A percentile compares a stretch with the other conserved stretches of the same genome.
Evolutionary conservation across 257 asterid species (phyloP).

Genomic region (Datura wrightii): DNA sequence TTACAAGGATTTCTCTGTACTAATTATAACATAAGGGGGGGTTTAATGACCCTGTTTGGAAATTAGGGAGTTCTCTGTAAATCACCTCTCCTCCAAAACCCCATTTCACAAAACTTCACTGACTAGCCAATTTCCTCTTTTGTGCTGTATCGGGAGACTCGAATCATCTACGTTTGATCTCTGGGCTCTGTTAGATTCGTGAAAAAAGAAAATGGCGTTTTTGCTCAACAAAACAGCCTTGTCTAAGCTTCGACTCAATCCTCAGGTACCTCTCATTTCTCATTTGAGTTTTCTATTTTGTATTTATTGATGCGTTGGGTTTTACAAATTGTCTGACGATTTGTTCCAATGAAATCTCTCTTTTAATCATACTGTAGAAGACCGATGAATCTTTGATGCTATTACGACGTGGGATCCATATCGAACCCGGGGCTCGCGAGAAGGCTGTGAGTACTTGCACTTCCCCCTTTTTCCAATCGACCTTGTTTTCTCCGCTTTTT

Average conservation of each 20-base stretch:
- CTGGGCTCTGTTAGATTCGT: background rate
- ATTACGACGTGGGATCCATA: constrained; percentile 71
- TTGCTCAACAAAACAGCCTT: constrained; percentile 54
- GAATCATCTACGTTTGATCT: background rate
- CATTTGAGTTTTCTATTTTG: background rate
- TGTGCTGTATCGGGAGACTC: background rate
- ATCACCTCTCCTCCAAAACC: background rate
- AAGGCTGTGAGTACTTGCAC: constrained; percentile 68
- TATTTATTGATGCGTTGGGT: background rate
- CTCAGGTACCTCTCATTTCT: constrained; percentile 48
- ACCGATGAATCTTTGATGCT: constrained; percentile 46
- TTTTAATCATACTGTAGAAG: constrained; percentile 41
- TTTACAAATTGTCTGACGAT: background rate
- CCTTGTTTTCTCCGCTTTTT: background rate
- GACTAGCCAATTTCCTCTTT: background rate
- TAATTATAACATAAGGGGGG: background rate
- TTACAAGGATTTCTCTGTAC: background rate
- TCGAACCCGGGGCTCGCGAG: constrained; percentile 89
- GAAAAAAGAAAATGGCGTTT: constrained; percentile 52
- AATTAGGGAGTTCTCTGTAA: background rate
- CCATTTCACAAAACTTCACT: background rate
- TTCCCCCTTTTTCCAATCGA: background rate
- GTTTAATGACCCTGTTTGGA: background rate
- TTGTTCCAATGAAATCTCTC: constrained; percentile 31
- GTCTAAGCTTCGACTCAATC: constrained; percentile 56